Evolutionary conservation across 768 basidiomycete species (phyloP).

Genomic region (Suillus lakei): DNA sequence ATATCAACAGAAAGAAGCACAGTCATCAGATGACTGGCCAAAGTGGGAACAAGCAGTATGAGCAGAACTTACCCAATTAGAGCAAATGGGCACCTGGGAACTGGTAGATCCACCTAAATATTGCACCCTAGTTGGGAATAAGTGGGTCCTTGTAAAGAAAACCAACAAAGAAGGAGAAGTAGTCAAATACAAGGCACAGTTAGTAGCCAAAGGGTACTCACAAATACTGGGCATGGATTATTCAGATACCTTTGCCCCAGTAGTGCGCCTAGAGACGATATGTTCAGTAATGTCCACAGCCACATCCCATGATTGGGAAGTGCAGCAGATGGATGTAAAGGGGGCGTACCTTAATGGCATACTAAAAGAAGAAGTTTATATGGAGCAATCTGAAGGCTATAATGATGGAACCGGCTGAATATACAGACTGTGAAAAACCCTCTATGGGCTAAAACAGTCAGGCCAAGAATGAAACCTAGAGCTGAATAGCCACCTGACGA

Average conservation of each 20-base stretch:
- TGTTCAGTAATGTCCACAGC: conserved; percentile 28
- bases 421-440: conserved; percentile 22
- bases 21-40: neutral
- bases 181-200: conserved; percentile 35
- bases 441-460: conserved; percentile 39
- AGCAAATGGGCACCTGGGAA: conserved; percentile 22
- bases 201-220: conserved; percentile 45
- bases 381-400: conserved; percentile 33
- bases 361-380: conserved; percentile 39
- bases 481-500: conserved; percentile 23
- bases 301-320: conserved; percentile 23
- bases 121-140: conserved; percentile 29
- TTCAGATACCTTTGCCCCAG: conserved; percentile 37
- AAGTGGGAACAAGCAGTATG: conserved; percentile 10
- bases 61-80: conserved; percentile 4
- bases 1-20: neutral
- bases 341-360: conserved; percentile 35
- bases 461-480: conserved; percentile 35
- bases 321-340: conserved; percentile 35
- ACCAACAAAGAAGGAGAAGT: conserved; percentile 8
- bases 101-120: conserved; percentile 27
- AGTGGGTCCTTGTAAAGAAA: conserved; percentile 32
- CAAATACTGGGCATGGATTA: conserved; percentile 43
- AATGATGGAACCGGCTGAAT: conserved; percentile 18
- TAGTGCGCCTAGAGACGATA: conserved; percentile 28